These are phyloP conservation scores for Amanita rimosa DNA, from an alignment of 768 basidiomycete genomes.

Conservation along the genomic window DNA sequence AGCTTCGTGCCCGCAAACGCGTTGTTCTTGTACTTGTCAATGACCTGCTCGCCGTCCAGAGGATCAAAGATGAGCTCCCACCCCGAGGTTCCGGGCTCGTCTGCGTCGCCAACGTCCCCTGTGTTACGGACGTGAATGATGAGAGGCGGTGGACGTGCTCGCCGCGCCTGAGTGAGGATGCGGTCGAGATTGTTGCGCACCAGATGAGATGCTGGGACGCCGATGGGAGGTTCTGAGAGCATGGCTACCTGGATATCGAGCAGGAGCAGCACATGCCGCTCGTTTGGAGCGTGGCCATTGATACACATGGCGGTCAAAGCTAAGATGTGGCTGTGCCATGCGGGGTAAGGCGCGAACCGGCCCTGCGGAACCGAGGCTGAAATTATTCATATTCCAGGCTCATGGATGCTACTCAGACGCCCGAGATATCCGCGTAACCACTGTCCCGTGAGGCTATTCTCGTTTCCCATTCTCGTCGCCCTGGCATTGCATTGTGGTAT, in stretches of 20 bases:
- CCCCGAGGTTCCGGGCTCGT: slow-evolving; percentile 42
- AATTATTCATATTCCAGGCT: no score
- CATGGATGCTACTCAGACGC: no score
- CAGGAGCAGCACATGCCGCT: slow-evolving; percentile 40
- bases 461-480: no score
- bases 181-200: slow-evolving; percentile 36
- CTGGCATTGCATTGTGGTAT: no score
- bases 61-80: slow-evolving; percentile 54
- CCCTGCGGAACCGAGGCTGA: no score
- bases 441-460: no score
- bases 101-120: slow-evolving; percentile 49
- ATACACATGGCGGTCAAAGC: no score
- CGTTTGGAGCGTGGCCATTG: not conserved
- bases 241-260: slow-evolving; percentile 46
- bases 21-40: slow-evolving; percentile 64
- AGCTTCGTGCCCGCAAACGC: slow-evolving; percentile 53
- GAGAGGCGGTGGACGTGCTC: slow-evolving; percentile 32
- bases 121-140: slow-evolving; percentile 62
- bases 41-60: slow-evolving; percentile 34
- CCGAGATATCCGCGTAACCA: no score
- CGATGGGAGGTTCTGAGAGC: slow-evolving; percentile 33
- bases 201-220: slow-evolving; percentile 33
- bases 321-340: no score
- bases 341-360: no score
- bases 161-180: slow-evolving; percentile 41